Conservation (phyloP, 768 basidiomycete species). For the Tricholoma saponaceum region DNA sequence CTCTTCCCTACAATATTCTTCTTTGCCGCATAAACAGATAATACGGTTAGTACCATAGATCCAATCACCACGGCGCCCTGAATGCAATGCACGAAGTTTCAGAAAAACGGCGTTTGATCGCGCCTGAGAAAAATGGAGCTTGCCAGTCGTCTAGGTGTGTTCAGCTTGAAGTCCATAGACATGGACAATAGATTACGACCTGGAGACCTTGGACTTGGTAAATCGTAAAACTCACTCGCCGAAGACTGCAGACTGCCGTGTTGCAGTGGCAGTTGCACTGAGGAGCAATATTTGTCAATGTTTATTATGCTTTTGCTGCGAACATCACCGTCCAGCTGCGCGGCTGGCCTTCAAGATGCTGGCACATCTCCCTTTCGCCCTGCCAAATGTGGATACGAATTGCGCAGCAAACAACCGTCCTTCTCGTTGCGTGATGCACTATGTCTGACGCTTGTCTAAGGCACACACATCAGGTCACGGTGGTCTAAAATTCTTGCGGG, state of each 20-base stretch:
- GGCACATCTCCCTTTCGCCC: not conserved
- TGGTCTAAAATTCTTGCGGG: not conserved
- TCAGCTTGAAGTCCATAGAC: constrained; percentile 7
- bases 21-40: constrained; percentile 30
- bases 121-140: not conserved
- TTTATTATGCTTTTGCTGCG: not conserved
- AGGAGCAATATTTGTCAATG: not conserved
- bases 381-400: not conserved
- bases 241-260: no score
- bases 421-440: not conserved
- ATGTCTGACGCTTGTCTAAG: no score
- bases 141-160: constrained; percentile 19
- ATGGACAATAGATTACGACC: not conserved
- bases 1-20: constrained; percentile 26
- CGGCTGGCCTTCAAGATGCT: not conserved
- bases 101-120: not conserved
- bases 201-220: no score
- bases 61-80: constrained; percentile 28
- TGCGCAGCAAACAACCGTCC: not conserved
- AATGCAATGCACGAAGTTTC: not conserved
- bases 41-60: constrained; percentile 25
- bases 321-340: not conserved
- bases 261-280: no score
- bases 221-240: no score
- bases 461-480: not conserved